Conservation (phyloP, 1,284 basidiomycete genomes). For the Polyporus tsugae region DNA sequence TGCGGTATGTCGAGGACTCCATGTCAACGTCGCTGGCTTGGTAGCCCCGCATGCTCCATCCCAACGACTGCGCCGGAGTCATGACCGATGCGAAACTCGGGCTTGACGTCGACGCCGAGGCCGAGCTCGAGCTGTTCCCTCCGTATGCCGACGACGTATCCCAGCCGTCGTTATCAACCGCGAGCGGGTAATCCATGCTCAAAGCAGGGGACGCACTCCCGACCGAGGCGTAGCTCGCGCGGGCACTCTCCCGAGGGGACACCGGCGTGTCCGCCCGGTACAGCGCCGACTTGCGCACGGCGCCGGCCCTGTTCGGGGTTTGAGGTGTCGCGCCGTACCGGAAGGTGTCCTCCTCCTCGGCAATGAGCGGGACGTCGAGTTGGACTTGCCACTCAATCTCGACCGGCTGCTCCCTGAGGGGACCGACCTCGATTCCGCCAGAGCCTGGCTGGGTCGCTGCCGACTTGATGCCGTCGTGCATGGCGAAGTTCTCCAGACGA, state of each 20-base stretch:
- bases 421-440: constrained; percentile 40
- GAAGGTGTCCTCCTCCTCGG: constrained; percentile 18
- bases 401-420: constrained; percentile 36
- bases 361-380: constrained; percentile 34
- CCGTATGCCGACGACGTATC: constrained; percentile 28
- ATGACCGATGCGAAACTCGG: constrained; percentile 35
- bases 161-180: constrained; percentile 27
- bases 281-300: constrained; percentile 7
- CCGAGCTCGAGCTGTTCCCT: constrained; percentile 20
- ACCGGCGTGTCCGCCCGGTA: constrained; percentile 14
- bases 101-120: constrained; percentile 15
- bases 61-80: constrained; percentile 38
- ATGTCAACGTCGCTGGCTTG: constrained; percentile 18
- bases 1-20: constrained; percentile 24
- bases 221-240: constrained; percentile 1
- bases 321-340: constrained; percentile 11
- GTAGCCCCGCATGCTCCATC: constrained; percentile 30
- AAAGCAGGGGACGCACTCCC: constrained; percentile 22
- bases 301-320: not conserved
- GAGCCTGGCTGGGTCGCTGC: constrained; percentile 35
- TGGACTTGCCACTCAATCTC: constrained; percentile 40
- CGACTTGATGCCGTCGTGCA: constrained; percentile 58
- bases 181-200: constrained; percentile 26
- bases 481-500: constrained; percentile 77
- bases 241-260: constrained; percentile 15